Evolutionary conservation across 129 eudicot genomes (phyloP), one percentile per base, ranked within the genome.

Genomic region (Flaveria trinervia): DNA sequence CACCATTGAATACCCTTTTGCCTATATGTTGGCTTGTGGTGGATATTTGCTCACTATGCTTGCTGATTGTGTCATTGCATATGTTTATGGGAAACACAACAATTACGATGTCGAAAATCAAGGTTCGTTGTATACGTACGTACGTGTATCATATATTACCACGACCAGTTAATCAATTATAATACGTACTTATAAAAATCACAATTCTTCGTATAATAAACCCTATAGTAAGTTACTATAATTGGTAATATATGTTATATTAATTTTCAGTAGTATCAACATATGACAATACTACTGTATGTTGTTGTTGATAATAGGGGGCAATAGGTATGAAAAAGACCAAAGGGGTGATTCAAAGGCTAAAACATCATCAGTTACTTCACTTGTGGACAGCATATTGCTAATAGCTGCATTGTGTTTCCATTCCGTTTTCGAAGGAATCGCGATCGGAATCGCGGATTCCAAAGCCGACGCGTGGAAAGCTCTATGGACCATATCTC

Each of bases 351-450:
- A 41, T 43, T 17, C 79, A 43, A 81, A 86, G 87, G 60, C 61
- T 68, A 71, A 56, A 67, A 75, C 20, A 5, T 41, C 71, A 39
- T 55, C 80, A 33, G 96, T 89, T 20, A 26, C 91, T 43, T 89
- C 98, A 50, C 78, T 90, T 3, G 96, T 93, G 0, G 98, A 92
- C 75, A 92, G 94, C 83, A 82, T 92, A 65, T 69, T 92, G 46
- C 69, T 92, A 51, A 92, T 92, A 39, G 80, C 77, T 0, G 98
- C 98, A 2, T 78, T 92, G 45, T 92, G 98, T 77, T 92, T 90
- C 86, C 98, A 92, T 77, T 92, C 98, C 0, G 89, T 92, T 0
- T 92, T 92, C 30, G 98, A 92, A 71, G 98, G 98, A 30, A 92
- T 92, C 0, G 96, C 92, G 1, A 92, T 92, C 0, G 98, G 98